These are phyloP conservation scores for Pseudotsuga menziesii DNA, from an alignment of 75 land plant genomes.

Conservation along the genomic window DNA sequence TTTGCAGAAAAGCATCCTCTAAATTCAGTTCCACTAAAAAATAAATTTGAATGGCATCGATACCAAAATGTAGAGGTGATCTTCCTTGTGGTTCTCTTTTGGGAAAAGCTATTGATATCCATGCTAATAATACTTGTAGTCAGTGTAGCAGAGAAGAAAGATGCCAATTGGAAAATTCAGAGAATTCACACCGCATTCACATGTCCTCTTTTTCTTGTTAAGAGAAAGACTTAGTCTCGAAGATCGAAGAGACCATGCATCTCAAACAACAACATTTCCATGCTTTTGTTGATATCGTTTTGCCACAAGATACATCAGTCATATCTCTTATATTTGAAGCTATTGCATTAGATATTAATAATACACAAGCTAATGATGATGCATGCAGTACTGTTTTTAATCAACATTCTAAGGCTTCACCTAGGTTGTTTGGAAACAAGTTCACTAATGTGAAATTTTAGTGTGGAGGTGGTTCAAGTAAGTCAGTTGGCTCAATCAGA, in stretches of 20 bases:
- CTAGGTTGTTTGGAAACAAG: not conserved
- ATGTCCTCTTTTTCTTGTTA: not conserved
- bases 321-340: not conserved
- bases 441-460: not conserved
- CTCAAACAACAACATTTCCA: not conserved
- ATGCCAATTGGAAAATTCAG: not conserved
- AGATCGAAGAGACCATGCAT: not conserved
- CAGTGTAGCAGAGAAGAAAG: not conserved
- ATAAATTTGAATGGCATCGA: not conserved
- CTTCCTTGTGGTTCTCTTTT: not conserved
- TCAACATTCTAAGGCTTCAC: not conserved
- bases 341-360: not conserved
- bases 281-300: not conserved
- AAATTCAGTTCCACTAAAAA: too few relatives aligned
- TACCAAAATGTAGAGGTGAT: not conserved
- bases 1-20: too few relatives aligned
- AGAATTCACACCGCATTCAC: not conserved
- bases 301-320: not conserved
- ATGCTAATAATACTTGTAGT: not conserved
- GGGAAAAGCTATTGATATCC: not conserved
- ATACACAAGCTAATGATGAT: not conserved
- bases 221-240: not conserved
- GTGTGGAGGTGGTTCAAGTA: not conserved
- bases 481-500: constrained; percentile 5
- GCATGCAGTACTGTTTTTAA: not conserved